Conservation (phyloP, 2,329 filamentous ascomycete species). For the Phialemonium atrogriseum region DNA sequence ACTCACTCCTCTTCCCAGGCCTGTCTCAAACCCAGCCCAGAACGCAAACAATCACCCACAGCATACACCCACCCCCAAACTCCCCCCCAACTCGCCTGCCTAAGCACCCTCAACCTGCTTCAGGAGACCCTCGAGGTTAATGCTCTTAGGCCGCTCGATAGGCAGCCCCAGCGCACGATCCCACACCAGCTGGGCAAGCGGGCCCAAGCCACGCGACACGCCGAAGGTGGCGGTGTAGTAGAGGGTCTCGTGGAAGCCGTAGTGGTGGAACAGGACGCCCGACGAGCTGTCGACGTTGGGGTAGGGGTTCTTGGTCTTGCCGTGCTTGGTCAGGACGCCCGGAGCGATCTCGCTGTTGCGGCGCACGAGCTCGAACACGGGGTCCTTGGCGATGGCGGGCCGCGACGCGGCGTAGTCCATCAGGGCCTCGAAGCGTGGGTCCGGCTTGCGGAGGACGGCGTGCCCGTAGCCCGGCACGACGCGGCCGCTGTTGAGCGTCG, state of each 20-base stretch:
- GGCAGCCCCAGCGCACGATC: slow-evolving; percentile 87
- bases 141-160: slow-evolving; percentile 97
- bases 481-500: slow-evolving; percentile 83
- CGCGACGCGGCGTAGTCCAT: slow-evolving; percentile 90
- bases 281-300: slow-evolving; percentile 94
- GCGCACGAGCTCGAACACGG: slow-evolving; percentile 89
- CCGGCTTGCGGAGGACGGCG: slow-evolving; percentile 91
- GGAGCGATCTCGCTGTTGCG: slow-evolving; percentile 90
- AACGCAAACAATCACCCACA: too few species aligned
- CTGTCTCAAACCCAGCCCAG: too few species aligned
- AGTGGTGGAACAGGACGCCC: slow-evolving; percentile 95
- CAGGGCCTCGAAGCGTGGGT: slow-evolving; percentile 90
- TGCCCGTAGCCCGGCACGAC: slow-evolving; percentile 95
- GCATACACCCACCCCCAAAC: not conserved
- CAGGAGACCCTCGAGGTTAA: slow-evolving; percentile 80
- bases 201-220: slow-evolving; percentile 67
- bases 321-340: slow-evolving; percentile 83
- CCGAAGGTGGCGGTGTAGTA: slow-evolving; percentile 80
- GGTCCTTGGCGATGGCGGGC: slow-evolving; percentile 76
- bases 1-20: too few species aligned
- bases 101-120: slow-evolving; percentile 50
- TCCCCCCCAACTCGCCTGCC: slow-evolving; percentile 2
- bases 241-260: slow-evolving; percentile 92
- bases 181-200: slow-evolving; percentile 92
- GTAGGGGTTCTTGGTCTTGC: slow-evolving; percentile 97